phyloP scores from a whole-genome alignment of 352 stramenopile genomes.

The Phytopythium delawarense region DNA sequence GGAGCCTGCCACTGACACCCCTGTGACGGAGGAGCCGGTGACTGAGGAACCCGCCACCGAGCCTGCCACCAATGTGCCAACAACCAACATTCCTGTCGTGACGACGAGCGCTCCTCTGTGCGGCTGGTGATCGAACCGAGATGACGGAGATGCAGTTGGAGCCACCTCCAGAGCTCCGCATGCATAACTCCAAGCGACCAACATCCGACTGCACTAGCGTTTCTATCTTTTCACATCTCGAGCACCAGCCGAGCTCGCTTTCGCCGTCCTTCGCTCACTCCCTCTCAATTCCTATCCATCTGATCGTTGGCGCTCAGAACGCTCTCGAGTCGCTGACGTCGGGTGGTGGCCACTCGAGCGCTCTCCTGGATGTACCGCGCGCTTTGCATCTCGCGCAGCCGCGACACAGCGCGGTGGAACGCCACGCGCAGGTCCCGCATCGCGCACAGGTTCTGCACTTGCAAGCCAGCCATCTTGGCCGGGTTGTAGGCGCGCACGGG shows the following conservation, averaged over 20 bases:
- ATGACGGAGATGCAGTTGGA: too few relatives aligned
- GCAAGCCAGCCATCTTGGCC: constrained; percentile 47
- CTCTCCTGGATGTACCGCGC: constrained; percentile 60
- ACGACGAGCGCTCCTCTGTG: too few relatives aligned
- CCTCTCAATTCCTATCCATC: neutral
- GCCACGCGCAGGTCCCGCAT: constrained; percentile 73
- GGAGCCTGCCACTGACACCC: too few relatives aligned
- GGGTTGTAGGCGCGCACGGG: constrained; percentile 53
- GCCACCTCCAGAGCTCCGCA: too few relatives aligned
- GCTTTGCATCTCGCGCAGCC: constrained; percentile 86
- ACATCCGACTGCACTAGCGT: neutral
- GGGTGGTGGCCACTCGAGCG: constrained; percentile 4
- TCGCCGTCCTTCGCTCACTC: too few relatives aligned
- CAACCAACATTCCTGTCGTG: too few relatives aligned
- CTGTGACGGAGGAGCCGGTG: too few relatives aligned
- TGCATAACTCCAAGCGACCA: neutral
- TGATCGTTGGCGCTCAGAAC: neutral
- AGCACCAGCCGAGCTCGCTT: neutral
- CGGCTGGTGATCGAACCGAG: too few relatives aligned
- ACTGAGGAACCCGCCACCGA: too few relatives aligned
- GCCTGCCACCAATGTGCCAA: too few relatives aligned
- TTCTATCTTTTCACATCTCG: neutral
- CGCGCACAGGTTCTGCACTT: constrained; percentile 60
- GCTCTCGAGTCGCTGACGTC: neutral
- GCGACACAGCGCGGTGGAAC: constrained; percentile 75